Base-by-base conservation (phyloP, 192 early-diverging fungal genomes). In the Endogone sp. region DNA sequence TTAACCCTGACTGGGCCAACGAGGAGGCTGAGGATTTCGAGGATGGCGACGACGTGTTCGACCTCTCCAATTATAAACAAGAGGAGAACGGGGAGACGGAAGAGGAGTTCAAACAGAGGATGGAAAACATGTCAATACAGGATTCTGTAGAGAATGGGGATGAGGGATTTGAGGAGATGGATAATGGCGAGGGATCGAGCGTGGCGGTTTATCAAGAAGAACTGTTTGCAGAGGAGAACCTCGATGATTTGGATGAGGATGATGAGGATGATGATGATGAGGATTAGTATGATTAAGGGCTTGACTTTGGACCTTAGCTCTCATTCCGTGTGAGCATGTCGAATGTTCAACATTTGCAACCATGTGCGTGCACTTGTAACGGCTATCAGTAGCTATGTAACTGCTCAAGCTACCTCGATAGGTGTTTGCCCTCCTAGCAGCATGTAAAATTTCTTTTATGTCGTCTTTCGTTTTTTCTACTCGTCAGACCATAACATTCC, bases 1-100 rank as follows among this genome's bases (percentile, higher is more conserved):
- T 98, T 81, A 98, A 98, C 80, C 95, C 95, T 21, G 91, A 94
- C 27, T 84, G 88, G 79, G 92, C 91, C 55, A 79, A 81, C 3
- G 86, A 82, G 54, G 74, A 69, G 25, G 83, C 85, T 26, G 92
- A 90, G 23, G 94, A 93, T 56, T 74, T 79, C 26, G 92, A 89
- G 63, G 89, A 89, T 32, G 92, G 85, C 64, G 92, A 88, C 44
- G 91, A 93, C 64, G 85, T 84, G n/a, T 92, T 96, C 67, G 93
- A 92, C 73, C 79, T 91, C 70, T 74, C 88, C n/a, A 83, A 85
- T 63, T 95, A 93, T 65, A 81, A 89, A 37, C 81, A 78, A 63
- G 84, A 87, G 44, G 83, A 91, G 63, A 84, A 86, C 63, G 86
- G 90, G 28, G 76, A 82, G 23, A 73, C 74, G 60, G 77, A 67